Evolutionary conservation across 2,329 filamentous ascomycete species (phyloP).

Genomic region (Calonectria multiphialidica): DNA sequence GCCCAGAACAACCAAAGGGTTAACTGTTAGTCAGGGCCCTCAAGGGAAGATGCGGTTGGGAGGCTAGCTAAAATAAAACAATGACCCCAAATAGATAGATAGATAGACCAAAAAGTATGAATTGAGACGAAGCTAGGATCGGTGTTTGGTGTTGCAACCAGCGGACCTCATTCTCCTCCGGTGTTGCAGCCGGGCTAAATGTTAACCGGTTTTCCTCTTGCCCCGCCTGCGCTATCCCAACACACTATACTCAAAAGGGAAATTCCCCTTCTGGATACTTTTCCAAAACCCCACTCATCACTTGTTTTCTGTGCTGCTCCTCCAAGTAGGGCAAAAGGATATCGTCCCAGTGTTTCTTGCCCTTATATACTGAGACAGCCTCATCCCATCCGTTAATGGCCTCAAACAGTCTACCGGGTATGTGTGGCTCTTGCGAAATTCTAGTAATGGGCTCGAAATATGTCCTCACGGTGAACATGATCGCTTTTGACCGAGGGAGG

Average conservation of each 20-base stretch:
- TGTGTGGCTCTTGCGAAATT: conserved; percentile 26
- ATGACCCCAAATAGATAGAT: too few species aligned
- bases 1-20: too few species aligned
- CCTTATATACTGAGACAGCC: conserved; percentile 25
- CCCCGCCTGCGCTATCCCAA: too few species aligned
- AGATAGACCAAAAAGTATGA: too few species aligned
- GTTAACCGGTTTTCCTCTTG: too few species aligned
- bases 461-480: conserved; percentile 30
- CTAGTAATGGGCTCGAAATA: conserved; percentile 34
- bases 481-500: conserved; percentile 26
- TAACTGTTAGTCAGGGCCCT: too few species aligned
- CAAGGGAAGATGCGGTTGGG: too few species aligned
- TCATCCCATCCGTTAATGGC: conserved; percentile 36
- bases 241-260: conserved; percentile 14
- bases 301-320: conserved; percentile 25
- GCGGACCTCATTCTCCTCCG: too few species aligned
- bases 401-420: conserved; percentile 28
- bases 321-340: conserved; percentile 31
- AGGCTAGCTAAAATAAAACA: too few species aligned
- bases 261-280: conserved; percentile 23
- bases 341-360: conserved; percentile 30
- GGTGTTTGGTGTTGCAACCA: too few species aligned
- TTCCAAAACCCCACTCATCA: conserved; percentile 6
- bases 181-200: too few species aligned
- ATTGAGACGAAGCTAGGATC: too few species aligned